Base-by-base conservation (phyloP, 192 early-diverging fungal genomes). In the Backusella circina region DNA sequence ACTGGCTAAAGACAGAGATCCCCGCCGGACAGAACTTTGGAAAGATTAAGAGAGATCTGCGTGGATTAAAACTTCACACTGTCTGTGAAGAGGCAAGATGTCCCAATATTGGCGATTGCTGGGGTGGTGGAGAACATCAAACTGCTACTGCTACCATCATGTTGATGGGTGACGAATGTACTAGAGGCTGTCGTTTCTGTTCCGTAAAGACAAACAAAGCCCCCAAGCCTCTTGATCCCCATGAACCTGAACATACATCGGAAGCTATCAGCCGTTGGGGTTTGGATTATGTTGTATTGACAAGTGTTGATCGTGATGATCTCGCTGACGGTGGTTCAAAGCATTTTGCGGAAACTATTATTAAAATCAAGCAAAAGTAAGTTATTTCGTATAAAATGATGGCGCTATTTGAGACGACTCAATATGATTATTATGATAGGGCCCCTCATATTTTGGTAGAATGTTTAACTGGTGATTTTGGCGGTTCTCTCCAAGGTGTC, bases 131-230 rank as follows among this genome's bases (percentile, higher is more conserved):
- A 71, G 94, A 97, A 81, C 91, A 94, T 80, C 88, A 93, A 47
- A 98, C 95, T 23, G 96, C 97, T 2, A 99, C 97, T 2, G 97
- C 97, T 0, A 99, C 97, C 8, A 97, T 99, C 72, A 99, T 97
- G 95, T 88, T 99, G 77, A 97, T 99, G 96, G 97, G 97, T 69
- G 96, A 97, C 78, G 95, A 96, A 80, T 99, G 97, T 84, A 99
- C 97, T 5, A 90, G 97, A 70, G 97, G 96, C 0, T 99, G 97
- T 84, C 87, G 97, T 51, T 99, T 99, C 88, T 99, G 97, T 77
- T 95, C 96, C 16, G 97, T 99, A 37, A 99, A 99, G 85, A 99
- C 97, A 51, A 97, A 90, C 84, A 89, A 90, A 74, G 83, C 80
- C 1, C 97, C 97, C 6, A 88, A 87, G 28, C 87, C 96, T 5